Evolutionary conservation across 345 rosid genomes (phyloP).

Genomic region (Eucalyptus caleyi): DNA sequence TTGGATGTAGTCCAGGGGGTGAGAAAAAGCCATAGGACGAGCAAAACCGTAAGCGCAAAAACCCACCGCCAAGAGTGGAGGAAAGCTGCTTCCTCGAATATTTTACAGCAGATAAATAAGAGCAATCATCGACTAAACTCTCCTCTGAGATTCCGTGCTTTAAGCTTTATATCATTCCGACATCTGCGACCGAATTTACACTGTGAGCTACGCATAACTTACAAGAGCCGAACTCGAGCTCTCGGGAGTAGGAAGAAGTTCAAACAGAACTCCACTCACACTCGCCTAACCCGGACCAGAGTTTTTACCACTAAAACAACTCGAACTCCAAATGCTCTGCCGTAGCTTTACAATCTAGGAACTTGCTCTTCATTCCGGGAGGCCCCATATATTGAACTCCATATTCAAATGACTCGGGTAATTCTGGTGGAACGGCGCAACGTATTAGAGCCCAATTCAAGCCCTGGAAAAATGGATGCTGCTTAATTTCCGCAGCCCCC

Average conservation of each 20-base stretch:
- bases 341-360: conserved; percentile 55
- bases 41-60: background rate
- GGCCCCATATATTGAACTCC: conserved; percentile 21
- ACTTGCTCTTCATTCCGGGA: conserved; percentile 23
- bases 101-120: background rate
- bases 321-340: conserved; percentile 91
- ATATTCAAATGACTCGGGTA: conserved; percentile 41
- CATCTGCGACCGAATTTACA: conserved; percentile 13
- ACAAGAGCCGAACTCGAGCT: background rate
- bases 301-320: conserved; percentile 34
- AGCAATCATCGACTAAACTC: background rate
- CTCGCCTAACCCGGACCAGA: background rate
- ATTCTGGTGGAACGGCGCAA: conserved; percentile 72
- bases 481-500: conserved; percentile 92
- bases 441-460: conserved; percentile 92
- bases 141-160: background rate
- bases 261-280: background rate
- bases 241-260: background rate
- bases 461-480: conserved; percentile 84
- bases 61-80: background rate
- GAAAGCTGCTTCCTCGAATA: background rate
- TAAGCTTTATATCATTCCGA: background rate
- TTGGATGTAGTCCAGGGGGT: background rate
- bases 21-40: background rate
- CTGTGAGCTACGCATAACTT: conserved; percentile 2